Conservation (phyloP, 305 asterid genomes). For the Solanum aculeatissimum region DNA sequence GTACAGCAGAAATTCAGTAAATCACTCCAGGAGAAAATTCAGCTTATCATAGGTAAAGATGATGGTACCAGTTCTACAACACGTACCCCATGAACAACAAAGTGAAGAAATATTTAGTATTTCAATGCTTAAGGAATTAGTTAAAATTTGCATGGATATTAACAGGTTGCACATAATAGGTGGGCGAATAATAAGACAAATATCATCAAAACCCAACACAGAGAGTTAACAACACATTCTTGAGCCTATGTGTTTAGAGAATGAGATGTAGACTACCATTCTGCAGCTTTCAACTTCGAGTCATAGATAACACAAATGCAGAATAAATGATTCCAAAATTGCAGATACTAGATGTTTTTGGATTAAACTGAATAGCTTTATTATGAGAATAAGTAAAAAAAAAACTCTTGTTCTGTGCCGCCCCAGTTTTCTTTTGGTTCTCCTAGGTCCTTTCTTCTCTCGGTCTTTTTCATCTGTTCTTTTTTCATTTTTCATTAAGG, state of each 20-base stretch:
- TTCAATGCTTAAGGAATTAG: neutral
- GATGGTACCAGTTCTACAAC: neutral
- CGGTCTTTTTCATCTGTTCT: neutral
- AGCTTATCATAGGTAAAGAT: neutral
- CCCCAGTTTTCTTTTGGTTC: neutral
- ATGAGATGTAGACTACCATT: neutral
- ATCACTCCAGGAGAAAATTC: neutral
- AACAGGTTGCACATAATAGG: neutral
- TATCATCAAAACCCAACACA: neutral
- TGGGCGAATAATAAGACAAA: neutral
- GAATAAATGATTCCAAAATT: neutral
- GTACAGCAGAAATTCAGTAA: neutral
- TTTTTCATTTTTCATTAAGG: neutral
- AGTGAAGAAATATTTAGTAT: neutral
- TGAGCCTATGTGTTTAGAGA: neutral
- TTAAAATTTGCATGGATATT: neutral
- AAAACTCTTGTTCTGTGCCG: neutral
- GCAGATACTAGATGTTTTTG: neutral
- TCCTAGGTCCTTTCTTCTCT: neutral
- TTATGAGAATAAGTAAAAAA: neutral
- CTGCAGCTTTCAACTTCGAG: neutral
- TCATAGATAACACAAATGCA: neutral
- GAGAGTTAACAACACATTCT: neutral
- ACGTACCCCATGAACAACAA: neutral
- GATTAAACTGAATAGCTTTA: neutral